Conservation (phyloP, 2,329 filamentous ascomycete species). For the Penicillium sp. region DNA sequence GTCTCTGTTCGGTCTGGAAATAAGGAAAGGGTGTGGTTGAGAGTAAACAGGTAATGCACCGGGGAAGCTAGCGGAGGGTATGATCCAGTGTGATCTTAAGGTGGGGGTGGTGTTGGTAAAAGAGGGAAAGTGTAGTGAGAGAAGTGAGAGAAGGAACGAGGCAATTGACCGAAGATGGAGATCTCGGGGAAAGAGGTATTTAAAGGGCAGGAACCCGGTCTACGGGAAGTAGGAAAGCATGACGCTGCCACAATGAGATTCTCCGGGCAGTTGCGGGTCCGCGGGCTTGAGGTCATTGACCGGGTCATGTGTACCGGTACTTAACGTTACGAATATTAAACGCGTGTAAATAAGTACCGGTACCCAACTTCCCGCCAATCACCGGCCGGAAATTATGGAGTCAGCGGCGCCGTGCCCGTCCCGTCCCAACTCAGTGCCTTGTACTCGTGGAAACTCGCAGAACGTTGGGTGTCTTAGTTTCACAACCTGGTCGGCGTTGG, state of each 20-base stretch:
- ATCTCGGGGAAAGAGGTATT: slow-evolving; percentile 6
- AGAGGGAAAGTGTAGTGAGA: background rate
- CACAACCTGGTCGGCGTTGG: background rate
- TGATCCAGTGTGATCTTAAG: slow-evolving; percentile 1
- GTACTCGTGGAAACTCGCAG: slow-evolving; percentile 12
- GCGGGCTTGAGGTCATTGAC: slow-evolving; percentile 16
- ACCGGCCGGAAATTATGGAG: background rate
- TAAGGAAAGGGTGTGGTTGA: slow-evolving; percentile 1
- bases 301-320: background rate
- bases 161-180: slow-evolving; percentile 7
- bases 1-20: background rate
- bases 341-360: background rate
- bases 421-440: slow-evolving; percentile 1
- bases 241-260: slow-evolving; percentile 18
- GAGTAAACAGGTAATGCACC: slow-evolving; percentile 1
- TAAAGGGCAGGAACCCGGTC: slow-evolving; percentile 4
- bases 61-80: background rate
- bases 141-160: slow-evolving; percentile 5
- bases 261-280: slow-evolving; percentile 13
- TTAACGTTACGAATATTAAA: background rate
- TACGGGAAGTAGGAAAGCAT: slow-evolving; percentile 8
- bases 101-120: background rate
- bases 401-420: slow-evolving; percentile 3
- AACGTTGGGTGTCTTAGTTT: slow-evolving; percentile 1
- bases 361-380: slow-evolving; percentile 11